phyloP scores from a whole-genome alignment of 441 rosid genomes.

The Euphorbia celastroides region DNA sequence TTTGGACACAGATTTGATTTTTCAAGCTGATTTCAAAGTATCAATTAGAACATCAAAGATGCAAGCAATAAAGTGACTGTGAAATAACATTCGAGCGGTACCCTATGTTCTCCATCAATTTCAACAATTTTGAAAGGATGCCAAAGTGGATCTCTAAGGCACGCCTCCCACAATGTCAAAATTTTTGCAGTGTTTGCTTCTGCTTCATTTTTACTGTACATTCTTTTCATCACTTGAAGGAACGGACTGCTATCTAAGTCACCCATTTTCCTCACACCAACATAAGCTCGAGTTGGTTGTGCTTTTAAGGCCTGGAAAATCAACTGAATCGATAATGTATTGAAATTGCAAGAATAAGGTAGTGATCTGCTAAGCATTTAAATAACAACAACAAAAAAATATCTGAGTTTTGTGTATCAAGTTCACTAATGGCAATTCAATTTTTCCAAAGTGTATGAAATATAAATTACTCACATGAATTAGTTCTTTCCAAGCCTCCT shows the following conservation, averaged over 20 bases:
- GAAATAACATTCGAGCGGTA: conserved; percentile 18
- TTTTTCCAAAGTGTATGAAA: no score
- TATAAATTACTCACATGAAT: conserved; percentile 49
- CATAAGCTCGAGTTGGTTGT: conserved; percentile 28
- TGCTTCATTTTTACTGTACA: conserved; percentile 59
- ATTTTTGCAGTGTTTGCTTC: conserved; percentile 71
- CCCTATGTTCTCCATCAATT: conserved; percentile 39
- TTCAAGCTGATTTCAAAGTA: neutral
- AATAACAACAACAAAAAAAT: conserved; percentile 2
- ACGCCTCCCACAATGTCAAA: conserved; percentile 89
- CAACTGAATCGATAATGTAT: conserved; percentile 9
- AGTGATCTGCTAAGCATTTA: neutral
- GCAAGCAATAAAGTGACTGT: no score
- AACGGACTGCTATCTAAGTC: conserved; percentile 75
- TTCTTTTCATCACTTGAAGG: conserved; percentile 65
- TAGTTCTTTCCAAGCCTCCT: conserved; percentile 82
- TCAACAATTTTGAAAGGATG: conserved; percentile 69
- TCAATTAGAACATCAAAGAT: neutral
- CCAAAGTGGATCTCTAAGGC: conserved; percentile 93
- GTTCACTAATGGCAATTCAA: neutral
- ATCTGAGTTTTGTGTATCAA: neutral
- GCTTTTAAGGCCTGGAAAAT: conserved; percentile 46
- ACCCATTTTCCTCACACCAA: conserved; percentile 94
- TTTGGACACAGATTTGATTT: neutral
- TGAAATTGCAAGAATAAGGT: conserved; percentile 10